Evolutionary conservation across 1,284 basidiomycete species (phyloP).

Genomic region (Ganoderma leucocontextum): DNA sequence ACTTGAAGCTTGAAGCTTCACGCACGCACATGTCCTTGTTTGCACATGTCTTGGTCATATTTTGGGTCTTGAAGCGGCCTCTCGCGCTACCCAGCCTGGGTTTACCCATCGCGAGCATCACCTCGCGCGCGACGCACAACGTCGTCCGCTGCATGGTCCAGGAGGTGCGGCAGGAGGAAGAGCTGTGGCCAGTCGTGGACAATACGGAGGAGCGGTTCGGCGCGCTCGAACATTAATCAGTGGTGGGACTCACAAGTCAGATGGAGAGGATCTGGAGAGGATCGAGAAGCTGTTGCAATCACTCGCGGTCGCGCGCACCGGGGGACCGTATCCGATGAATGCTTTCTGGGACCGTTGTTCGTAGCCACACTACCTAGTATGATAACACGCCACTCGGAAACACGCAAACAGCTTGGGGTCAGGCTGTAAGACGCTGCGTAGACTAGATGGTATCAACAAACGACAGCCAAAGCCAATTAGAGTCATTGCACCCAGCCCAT

Average conservation of each 20-base stretch:
- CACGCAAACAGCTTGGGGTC: too few relatives aligned
- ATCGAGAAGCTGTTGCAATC: constrained; percentile 17
- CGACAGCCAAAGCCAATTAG: not conserved
- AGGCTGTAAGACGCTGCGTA: too few relatives aligned
- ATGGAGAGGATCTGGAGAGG: too few relatives aligned
- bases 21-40: too few relatives aligned
- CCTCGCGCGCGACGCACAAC: constrained; percentile 26
- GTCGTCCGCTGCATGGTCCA: constrained; percentile 31
- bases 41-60: too few relatives aligned
- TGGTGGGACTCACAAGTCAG: constrained; percentile 20
- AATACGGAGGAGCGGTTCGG: constrained; percentile 31
- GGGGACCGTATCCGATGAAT: too few relatives aligned
- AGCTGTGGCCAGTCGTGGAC: not conserved
- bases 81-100: constrained; percentile 6
- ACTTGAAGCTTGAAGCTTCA: too few relatives aligned
- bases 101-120: constrained; percentile 12
- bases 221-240: constrained; percentile 34
- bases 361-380: too few relatives aligned
- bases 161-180: constrained; percentile 14
- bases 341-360: too few relatives aligned
- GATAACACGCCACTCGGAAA: too few relatives aligned
- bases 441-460: not conserved
- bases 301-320: not conserved
- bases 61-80: too few relatives aligned
- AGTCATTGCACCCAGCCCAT: not conserved